Evolutionary conservation across 768 basidiomycete genomes (phyloP).

Genomic region (Kwoniella bestiolae): DNA sequence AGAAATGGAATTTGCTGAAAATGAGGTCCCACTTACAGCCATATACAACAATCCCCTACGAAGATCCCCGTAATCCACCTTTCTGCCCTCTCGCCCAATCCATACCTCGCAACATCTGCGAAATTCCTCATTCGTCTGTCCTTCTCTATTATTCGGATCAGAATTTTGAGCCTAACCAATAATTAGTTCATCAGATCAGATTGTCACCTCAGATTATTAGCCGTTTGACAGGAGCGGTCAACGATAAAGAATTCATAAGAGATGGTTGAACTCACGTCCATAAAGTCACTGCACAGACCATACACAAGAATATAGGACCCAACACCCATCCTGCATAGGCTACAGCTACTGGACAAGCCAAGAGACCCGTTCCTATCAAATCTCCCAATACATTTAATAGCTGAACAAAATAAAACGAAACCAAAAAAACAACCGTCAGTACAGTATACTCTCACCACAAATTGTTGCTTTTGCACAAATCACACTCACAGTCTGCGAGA

Average conservation of each 20-base stretch:
- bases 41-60: slow-evolving; percentile 40
- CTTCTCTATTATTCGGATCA: slow-evolving; percentile 49
- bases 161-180: slow-evolving; percentile 48
- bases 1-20: neutral
- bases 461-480: neutral
- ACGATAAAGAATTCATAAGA: neutral
- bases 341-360: slow-evolving; percentile 49
- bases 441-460: neutral
- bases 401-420: no score
- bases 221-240: neutral
- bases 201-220: neutral
- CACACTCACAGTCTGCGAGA: slow-evolving; percentile 47
- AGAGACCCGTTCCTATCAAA: slow-evolving; percentile 48
- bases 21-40: slow-evolving; percentile 36
- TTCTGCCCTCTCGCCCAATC: slow-evolving; percentile 39
- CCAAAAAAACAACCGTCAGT: no score
- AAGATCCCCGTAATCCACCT: slow-evolving; percentile 43
- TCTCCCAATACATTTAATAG: slow-evolving; percentile 48
- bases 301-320: slow-evolving; percentile 38
- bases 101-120: slow-evolving; percentile 48
- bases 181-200: no score
- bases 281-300: slow-evolving; percentile 37
- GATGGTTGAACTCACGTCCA: slow-evolving; percentile 40
- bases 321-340: slow-evolving; percentile 52
- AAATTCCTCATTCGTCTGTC: slow-evolving; percentile 46